phyloP scores from a whole-genome alignment of 2,329 filamentous ascomycete genomes.

The Cercospora berteroae region DNA sequence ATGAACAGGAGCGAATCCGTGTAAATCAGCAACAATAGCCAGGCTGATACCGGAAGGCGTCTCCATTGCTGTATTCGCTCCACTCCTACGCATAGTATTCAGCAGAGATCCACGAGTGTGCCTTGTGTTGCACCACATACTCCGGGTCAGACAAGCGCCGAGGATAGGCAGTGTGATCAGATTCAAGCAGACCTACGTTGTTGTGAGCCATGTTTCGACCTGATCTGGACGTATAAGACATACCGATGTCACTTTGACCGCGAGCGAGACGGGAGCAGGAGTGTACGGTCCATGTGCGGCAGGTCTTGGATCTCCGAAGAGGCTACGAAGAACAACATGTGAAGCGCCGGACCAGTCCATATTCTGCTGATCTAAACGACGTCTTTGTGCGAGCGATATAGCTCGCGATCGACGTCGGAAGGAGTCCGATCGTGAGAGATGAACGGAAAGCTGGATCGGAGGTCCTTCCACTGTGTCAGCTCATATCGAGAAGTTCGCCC shows the following conservation, averaged over 20 bases:
- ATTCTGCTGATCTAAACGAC: neutral
- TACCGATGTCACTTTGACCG: slow-evolving; percentile 17
- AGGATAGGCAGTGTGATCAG: slow-evolving; percentile 19
- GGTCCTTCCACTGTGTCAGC: neutral
- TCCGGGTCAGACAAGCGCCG: slow-evolving; percentile 19
- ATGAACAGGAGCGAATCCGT: slow-evolving; percentile 20
- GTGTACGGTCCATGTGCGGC: slow-evolving; percentile 6
- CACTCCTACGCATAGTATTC: neutral
- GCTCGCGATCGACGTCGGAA: neutral
- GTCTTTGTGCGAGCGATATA: neutral
- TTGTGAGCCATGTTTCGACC: neutral
- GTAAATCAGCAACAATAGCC: slow-evolving; percentile 17
- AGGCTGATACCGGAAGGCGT: slow-evolving; percentile 13
- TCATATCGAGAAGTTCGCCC: neutral
- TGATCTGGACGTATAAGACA: neutral
- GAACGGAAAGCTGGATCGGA: neutral
- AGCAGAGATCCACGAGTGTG: neutral
- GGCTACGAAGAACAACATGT: slow-evolving; percentile 9
- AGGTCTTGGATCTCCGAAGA: slow-evolving; percentile 15
- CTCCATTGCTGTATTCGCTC: slow-evolving; percentile 19
- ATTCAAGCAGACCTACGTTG: slow-evolving; percentile 16
- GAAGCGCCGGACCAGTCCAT: neutral
- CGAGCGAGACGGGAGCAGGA: slow-evolving; percentile 15
- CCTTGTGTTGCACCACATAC: neutral
- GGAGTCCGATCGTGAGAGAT: neutral